phyloP scores from a whole-genome alignment of 2,329 filamentous ascomycete genomes.

The Biscogniauxia marginata region DNA sequence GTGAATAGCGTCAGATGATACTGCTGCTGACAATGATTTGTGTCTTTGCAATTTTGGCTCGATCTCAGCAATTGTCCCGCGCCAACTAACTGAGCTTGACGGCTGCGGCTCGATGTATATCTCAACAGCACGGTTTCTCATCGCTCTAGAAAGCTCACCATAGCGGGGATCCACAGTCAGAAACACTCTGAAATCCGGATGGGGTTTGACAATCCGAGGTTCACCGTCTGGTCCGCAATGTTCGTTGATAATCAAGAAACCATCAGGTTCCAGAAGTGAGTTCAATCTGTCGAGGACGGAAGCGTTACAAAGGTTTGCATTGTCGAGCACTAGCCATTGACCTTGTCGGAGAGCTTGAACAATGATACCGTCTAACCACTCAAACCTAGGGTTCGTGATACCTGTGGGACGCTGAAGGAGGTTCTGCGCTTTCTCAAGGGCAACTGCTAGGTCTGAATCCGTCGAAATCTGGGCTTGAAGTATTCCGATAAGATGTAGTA shows the following conservation, averaged over 20 bases:
- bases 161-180: constrained; percentile 89
- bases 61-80: constrained; percentile 43
- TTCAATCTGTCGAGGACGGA: constrained; percentile 94
- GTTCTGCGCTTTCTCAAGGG: constrained; percentile 47
- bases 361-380: constrained; percentile 93
- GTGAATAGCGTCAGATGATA: constrained; percentile 28
- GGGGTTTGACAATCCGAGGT: constrained; percentile 75
- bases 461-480: constrained; percentile 43
- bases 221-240: constrained; percentile 81
- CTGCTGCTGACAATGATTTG: constrained; percentile 35
- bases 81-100: constrained; percentile 32
- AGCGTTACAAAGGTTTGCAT: constrained; percentile 93
- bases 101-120: constrained; percentile 65
- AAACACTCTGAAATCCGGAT: constrained; percentile 87
- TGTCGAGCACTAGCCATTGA: constrained; percentile 92
- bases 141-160: constrained; percentile 91
- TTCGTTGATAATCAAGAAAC: constrained; percentile 87
- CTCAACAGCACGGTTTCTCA: constrained; percentile 93
- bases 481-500: constrained; percentile 39
- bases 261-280: constrained; percentile 87
- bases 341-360: constrained; percentile 83
- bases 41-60: constrained; percentile 52
- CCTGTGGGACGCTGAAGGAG: constrained; percentile 53
- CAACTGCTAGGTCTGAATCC: constrained; percentile 44
- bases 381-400: constrained; percentile 77